phyloP scores from a whole-genome alignment of 331 rosid genomes.

The Malus hybrid region DNA sequence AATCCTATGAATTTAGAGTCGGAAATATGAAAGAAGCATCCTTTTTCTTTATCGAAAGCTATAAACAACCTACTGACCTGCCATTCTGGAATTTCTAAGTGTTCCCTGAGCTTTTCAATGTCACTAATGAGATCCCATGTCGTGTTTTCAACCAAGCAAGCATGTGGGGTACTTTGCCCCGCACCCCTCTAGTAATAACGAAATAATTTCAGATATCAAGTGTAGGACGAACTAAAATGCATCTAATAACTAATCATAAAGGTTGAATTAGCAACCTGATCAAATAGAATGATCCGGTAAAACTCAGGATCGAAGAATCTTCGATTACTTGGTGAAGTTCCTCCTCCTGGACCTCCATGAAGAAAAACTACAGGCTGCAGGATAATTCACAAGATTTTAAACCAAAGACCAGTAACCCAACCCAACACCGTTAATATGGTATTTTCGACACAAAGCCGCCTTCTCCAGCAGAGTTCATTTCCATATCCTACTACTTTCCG shows the following conservation, averaged over 20 bases:
- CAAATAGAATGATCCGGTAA: slow-evolving; percentile 68
- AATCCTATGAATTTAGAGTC: neutral
- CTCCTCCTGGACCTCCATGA: slow-evolving; percentile 99
- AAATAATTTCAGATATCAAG: slow-evolving; percentile 10
- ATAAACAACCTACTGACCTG: slow-evolving; percentile 46
- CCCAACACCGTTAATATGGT: neutral
- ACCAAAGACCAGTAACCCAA: neutral
- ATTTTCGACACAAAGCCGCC: neutral
- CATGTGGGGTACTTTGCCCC: slow-evolving; percentile 93
- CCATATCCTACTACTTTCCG: neutral
- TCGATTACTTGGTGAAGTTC: slow-evolving; percentile 74
- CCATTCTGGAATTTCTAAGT: slow-evolving; percentile 90
- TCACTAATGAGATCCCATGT: slow-evolving; percentile 90
- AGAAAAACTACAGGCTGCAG: slow-evolving; percentile 84
- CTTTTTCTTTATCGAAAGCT: slow-evolving; percentile 1
- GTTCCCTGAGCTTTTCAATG: slow-evolving; percentile 83
- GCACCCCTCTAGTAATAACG: slow-evolving; percentile 67
- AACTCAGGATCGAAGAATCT: slow-evolving; percentile 83
- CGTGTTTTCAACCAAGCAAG: slow-evolving; percentile 87
- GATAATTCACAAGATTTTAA: slow-evolving; percentile 14
- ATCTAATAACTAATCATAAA: slow-evolving; percentile 1
- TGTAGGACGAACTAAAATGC: neutral
- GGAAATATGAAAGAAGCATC: neutral
- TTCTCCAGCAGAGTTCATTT: neutral
- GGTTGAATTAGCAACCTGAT: slow-evolving; percentile 58